Evolutionary conservation across 1,139 yeast genomes (phyloP).

Genomic region (Yarrowia galli): DNA sequence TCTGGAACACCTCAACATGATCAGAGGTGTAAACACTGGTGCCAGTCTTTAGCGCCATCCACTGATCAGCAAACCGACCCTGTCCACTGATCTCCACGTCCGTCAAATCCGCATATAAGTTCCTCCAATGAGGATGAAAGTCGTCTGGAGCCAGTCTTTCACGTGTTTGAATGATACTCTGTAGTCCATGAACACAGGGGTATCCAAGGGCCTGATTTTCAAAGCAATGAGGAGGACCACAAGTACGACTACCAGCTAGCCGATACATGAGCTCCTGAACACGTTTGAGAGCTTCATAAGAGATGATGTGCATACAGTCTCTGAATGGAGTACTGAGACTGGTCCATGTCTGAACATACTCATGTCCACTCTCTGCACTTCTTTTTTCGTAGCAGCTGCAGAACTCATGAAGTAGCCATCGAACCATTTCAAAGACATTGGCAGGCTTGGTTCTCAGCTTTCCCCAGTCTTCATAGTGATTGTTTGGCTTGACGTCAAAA

Average conservation of each 20-base stretch:
- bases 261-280: background rate
- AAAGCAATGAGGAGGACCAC: background rate
- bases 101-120: background rate
- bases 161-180: background rate
- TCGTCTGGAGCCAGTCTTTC: background rate
- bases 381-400: background rate
- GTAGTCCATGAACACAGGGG: background rate
- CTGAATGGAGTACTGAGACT: background rate
- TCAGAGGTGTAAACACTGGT: background rate
- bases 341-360: background rate
- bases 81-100: background rate
- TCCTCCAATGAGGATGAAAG: slow-evolving; percentile 11
- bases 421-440: background rate
- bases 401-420: background rate
- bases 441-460: no score
- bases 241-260: background rate
- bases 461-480: no score
- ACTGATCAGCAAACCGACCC: background rate
- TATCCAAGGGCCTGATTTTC: background rate
- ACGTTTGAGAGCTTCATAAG: background rate
- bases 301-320: background rate
- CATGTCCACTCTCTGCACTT: background rate
- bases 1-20: background rate
- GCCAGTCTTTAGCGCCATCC: background rate
- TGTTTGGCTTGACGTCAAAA: no score